Percentiles rank a stretch among this genome's conserved stretches.
phyloP scores from a whole-genome alignment of 169 alveolate species.

The Cyclospora cayetanensis region DNA sequence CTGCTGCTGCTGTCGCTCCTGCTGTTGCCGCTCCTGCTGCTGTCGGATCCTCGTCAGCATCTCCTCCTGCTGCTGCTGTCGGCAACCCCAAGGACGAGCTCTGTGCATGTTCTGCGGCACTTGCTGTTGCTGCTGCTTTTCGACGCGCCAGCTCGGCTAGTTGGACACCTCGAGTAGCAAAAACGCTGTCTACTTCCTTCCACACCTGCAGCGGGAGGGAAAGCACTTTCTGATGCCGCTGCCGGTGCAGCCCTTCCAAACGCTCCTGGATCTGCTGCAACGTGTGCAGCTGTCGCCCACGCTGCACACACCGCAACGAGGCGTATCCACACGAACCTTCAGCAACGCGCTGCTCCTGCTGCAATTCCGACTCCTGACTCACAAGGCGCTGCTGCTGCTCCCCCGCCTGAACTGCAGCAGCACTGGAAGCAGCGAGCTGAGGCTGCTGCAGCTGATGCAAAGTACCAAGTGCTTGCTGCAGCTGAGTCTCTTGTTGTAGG shows the following conservation, averaged over 20 bases:
- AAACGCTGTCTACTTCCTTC: neutral
- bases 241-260: neutral
- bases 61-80: constrained; percentile 3
- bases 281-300: too few species aligned
- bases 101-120: neutral
- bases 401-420: neutral
- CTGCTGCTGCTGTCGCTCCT: too few species aligned
- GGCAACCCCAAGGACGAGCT: neutral
- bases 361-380: too few species aligned
- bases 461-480: too few species aligned
- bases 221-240: neutral
- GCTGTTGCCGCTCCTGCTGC: too few species aligned
- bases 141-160: neutral
- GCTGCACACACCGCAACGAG: too few species aligned
- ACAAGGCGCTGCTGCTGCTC: too few species aligned
- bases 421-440: too few species aligned
- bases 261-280: neutral
- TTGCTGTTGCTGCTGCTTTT: neutral
- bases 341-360: too few species aligned
- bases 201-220: neutral
- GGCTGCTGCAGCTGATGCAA: too few species aligned
- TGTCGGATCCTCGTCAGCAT: neutral
- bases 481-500: too few species aligned
- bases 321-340: too few species aligned
- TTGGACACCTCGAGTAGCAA: neutral